Conservation (phyloP, 202 grass and related monocot genomes). For the Elaeis oleifera region DNA sequence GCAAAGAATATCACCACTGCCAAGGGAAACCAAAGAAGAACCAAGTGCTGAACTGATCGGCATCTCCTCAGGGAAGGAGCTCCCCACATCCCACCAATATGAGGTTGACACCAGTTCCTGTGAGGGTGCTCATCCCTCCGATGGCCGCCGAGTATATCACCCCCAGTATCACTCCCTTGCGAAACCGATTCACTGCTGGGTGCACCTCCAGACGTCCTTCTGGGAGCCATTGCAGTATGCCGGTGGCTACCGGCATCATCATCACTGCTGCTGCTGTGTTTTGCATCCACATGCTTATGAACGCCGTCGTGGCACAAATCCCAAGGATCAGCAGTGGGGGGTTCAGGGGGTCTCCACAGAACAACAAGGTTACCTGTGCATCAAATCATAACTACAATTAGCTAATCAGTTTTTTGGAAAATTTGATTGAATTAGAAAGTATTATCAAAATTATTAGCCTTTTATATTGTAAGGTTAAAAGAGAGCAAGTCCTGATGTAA, state of each 20-base stretch:
- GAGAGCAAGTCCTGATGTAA: too few species aligned
- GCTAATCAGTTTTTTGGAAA: too few species aligned
- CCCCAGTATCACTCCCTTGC: constrained; percentile 68
- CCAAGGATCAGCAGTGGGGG: constrained; percentile 66
- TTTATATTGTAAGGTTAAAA: too few species aligned
- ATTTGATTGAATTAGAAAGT: too few species aligned
- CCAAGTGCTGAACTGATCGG: constrained; percentile 85
- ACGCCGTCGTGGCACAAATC: constrained; percentile 60
- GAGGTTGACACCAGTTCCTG: constrained; percentile 85
- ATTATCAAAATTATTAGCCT: too few species aligned
- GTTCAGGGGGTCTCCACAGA: constrained; percentile 72
- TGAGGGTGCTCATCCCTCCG: constrained; percentile 73
- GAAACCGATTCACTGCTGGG: constrained; percentile 42
- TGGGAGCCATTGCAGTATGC: constrained; percentile 64
- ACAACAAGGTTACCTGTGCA: constrained; percentile 52
- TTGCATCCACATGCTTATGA: constrained; percentile 99
- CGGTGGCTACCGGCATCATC: constrained; percentile 89
- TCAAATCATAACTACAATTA: neutral
- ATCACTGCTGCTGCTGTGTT: constrained; percentile 81
- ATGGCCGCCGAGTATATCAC: constrained; percentile 70
- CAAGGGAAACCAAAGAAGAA: constrained; percentile 65
- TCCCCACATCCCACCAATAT: constrained; percentile 81
- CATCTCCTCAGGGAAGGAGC: constrained; percentile 55
- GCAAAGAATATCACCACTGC: constrained; percentile 51
- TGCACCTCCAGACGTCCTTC: neutral